Conservation (phyloP, 1,284 basidiomycete genomes). For the Leucoagaricus sp. region DNA sequence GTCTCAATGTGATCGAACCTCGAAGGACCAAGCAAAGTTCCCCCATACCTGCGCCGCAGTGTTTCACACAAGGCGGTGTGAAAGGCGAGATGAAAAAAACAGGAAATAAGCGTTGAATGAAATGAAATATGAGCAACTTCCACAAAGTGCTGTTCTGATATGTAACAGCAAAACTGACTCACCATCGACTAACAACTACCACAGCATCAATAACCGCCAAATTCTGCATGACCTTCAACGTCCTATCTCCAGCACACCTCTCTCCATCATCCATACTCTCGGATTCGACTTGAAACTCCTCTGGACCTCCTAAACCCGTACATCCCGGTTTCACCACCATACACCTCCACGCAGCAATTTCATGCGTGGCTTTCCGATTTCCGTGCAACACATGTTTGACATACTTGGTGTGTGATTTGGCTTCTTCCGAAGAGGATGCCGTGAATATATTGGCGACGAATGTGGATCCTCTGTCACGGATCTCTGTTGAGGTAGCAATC, state of each 20-base stretch:
- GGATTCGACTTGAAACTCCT: conserved; percentile 67
- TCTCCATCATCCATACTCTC: conserved; percentile 75
- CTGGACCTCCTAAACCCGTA: conserved; percentile 67
- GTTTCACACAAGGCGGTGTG: not conserved
- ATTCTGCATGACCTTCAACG: conserved; percentile 71
- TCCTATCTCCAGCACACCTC: conserved; percentile 61
- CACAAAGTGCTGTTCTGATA: too few relatives aligned
- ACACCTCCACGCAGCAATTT: conserved; percentile 75
- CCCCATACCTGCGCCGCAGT: conserved; percentile 67
- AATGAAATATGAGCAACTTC: too few relatives aligned
- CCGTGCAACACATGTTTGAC: conserved; percentile 55
- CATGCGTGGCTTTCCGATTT: conserved; percentile 59
- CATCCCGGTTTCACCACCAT: conserved; percentile 69
- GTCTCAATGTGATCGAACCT: conserved; percentile 81
- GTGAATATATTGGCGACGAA: conserved; percentile 66
- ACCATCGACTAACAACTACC: conserved; percentile 78
- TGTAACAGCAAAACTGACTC: conserved; percentile 29
- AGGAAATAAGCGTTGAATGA: not conserved
- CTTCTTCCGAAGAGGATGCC: conserved; percentile 49
- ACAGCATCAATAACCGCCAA: conserved; percentile 63
- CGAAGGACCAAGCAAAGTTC: conserved; percentile 60
- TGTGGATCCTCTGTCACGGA: conserved; percentile 68
- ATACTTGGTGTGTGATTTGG: conserved; percentile 46
- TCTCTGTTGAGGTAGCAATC: conserved; percentile 66
- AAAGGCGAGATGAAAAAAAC: not conserved